Conservation (phyloP, 805 yeast species). For the Barnettozyma populi region DNA sequence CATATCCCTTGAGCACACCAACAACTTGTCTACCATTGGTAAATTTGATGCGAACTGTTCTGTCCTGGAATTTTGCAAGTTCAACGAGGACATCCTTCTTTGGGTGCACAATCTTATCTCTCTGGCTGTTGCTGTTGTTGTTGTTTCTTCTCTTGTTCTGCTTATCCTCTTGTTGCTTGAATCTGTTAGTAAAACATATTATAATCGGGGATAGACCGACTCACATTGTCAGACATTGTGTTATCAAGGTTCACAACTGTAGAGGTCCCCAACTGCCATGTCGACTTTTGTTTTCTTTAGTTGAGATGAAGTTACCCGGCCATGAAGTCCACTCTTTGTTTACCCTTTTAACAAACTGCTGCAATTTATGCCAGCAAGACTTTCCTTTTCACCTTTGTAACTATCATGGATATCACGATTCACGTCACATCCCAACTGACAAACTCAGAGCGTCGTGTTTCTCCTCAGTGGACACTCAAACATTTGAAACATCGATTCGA, state of each 20-base stretch:
- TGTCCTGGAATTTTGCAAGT: conserved; percentile 69
- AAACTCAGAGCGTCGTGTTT: conserved; percentile 62
- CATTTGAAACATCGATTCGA: conserved; percentile 54
- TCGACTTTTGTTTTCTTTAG: background rate
- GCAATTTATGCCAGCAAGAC: background rate
- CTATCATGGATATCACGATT: conserved; percentile 38
- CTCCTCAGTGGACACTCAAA: conserved; percentile 54
- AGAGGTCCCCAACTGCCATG: background rate
- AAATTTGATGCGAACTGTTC: conserved; percentile 68
- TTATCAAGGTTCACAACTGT: background rate
- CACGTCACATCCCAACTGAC: conserved; percentile 61
- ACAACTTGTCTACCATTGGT: conserved; percentile 73
- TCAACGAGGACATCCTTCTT: conserved; percentile 87
- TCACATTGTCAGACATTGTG: background rate
- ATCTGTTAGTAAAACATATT: background rate
- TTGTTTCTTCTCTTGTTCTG: conserved; percentile 7
- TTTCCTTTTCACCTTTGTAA: conserved; percentile 3
- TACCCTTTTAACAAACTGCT: background rate
- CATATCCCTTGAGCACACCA: conserved; percentile 84
- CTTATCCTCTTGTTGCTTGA: conserved; percentile 5
- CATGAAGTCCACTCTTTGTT: background rate
- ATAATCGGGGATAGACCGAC: background rate
- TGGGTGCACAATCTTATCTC: conserved; percentile 57
- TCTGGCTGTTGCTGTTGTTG: conserved; percentile 18
- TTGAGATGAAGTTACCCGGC: background rate